Percentiles rank a stretch among this genome's conserved stretches.
phyloP scores from a whole-genome alignment of 768 basidiomycete species.

The Panellus pusillus region DNA sequence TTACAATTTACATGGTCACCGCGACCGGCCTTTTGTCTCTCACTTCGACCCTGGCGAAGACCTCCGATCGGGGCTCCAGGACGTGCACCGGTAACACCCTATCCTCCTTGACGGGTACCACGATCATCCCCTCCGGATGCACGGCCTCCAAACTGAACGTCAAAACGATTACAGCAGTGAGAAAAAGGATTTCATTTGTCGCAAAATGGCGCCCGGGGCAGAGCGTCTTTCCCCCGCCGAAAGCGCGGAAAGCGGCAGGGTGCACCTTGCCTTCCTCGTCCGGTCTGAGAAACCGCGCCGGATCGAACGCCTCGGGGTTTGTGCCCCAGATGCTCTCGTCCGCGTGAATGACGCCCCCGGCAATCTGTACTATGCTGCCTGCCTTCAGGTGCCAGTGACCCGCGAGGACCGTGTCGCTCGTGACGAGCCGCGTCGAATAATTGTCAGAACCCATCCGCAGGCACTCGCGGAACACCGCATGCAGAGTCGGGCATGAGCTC shows the following conservation, averaged over 20 bases:
- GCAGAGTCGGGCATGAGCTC: constrained; percentile 11
- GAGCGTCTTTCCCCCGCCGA: constrained; percentile 19
- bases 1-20: too few species aligned
- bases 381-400: constrained; percentile 7
- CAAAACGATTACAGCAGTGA: constrained; percentile 15
- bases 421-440: constrained; percentile 16
- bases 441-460: constrained; percentile 18
- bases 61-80: constrained; percentile 7
- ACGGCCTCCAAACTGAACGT: constrained; percentile 8
- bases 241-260: constrained; percentile 20
- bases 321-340: constrained; percentile 15
- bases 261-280: constrained; percentile 10
- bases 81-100: constrained; percentile 15
- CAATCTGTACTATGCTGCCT: constrained; percentile 15
- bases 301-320: constrained; percentile 11
- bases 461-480: constrained; percentile 17
- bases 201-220: constrained; percentile 21
- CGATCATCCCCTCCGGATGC: background rate
- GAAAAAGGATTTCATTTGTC: constrained; percentile 13
- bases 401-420: constrained; percentile 9
- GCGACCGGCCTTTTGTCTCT: background rate
- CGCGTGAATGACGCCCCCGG: constrained; percentile 18
- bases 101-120: constrained; percentile 12
- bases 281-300: constrained; percentile 8
- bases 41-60: background rate